Conservation (phyloP, 345 rosid genomes). For the Gossypioides kirkii region DNA sequence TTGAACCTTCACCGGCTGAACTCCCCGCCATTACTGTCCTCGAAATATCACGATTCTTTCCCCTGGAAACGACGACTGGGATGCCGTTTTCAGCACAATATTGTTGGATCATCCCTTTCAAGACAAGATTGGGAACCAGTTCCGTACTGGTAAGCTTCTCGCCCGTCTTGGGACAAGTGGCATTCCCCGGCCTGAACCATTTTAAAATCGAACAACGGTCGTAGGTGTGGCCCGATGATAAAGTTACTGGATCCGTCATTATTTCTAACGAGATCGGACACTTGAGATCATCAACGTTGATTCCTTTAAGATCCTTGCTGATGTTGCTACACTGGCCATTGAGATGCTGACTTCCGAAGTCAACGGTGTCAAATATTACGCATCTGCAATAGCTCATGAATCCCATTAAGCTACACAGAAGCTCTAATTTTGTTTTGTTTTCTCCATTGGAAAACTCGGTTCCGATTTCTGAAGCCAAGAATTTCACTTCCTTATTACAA, state of each 20-base stretch:
- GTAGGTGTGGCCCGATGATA: conserved; percentile 65
- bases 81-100: conserved; percentile 44
- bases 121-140: conserved; percentile 40
- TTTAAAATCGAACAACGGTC: conserved; percentile 59
- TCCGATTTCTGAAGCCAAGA: conserved; percentile 49
- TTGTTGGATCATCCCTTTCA: conserved; percentile 45
- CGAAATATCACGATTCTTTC: conserved; percentile 33
- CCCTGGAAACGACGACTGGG: conserved; percentile 17
- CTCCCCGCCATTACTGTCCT: conserved; percentile 39
- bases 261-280: conserved; percentile 74
- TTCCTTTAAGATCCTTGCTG: conserved; percentile 14
- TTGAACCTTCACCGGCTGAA: conserved; percentile 52
- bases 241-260: conserved; percentile 64
- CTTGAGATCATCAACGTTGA: conserved; percentile 57
- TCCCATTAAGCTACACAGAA: conserved; percentile 50
- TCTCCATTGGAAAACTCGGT: conserved; percentile 26
- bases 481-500: conserved; percentile 49
- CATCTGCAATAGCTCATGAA: conserved; percentile 59
- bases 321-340: background rate
- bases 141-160: conserved; percentile 36
- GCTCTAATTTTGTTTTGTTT: conserved; percentile 25
- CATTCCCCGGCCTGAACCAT: conserved; percentile 63
- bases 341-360: conserved; percentile 17
- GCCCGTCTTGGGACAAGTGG: conserved; percentile 67
- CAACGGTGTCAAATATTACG: conserved; percentile 40